phyloP scores from a whole-genome alignment of 139 green algal species.

The Chlorella sp. region DNA sequence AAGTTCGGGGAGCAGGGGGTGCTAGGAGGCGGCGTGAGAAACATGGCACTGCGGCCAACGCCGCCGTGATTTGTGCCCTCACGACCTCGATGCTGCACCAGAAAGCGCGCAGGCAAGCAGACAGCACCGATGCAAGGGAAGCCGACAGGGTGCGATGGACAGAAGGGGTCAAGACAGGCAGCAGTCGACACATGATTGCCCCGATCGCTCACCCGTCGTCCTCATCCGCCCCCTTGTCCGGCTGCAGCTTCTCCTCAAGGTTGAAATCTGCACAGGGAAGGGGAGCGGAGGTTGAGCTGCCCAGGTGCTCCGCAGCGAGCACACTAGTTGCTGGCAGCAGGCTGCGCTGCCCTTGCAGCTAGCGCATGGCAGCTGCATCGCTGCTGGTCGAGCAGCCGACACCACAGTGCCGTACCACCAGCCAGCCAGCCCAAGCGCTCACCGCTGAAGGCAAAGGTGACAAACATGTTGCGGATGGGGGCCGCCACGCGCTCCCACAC shows the following conservation, averaged over 20 bases:
- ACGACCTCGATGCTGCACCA: too few species aligned
- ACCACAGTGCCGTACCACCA: neutral
- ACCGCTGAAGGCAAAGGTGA: slow-evolving; percentile 65
- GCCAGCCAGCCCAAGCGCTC: neutral
- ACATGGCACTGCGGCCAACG: too few species aligned
- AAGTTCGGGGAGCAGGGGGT: too few species aligned
- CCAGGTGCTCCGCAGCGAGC: neutral
- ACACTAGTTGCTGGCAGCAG: neutral
- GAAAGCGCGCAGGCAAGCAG: too few species aligned
- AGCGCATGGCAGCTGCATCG: neutral
- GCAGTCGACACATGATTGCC: neutral
- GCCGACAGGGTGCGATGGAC: too few species aligned
- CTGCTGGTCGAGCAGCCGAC: neutral
- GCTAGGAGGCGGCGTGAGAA: too few species aligned
- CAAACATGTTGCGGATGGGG: slow-evolving; percentile 48
- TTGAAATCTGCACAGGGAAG: neutral
- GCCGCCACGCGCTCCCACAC: slow-evolving; percentile 50
- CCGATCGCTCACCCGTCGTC: neutral
- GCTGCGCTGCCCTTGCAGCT: neutral
- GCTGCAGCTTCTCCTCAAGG: slow-evolving; percentile 21
- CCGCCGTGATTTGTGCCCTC: too few species aligned
- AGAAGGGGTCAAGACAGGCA: too few species aligned
- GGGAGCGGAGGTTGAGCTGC: neutral
- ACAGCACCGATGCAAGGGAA: too few species aligned
- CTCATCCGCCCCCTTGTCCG: neutral